Conservation (phyloP, 768 basidiomycete genomes). For the Auricularia cornea region DNA sequence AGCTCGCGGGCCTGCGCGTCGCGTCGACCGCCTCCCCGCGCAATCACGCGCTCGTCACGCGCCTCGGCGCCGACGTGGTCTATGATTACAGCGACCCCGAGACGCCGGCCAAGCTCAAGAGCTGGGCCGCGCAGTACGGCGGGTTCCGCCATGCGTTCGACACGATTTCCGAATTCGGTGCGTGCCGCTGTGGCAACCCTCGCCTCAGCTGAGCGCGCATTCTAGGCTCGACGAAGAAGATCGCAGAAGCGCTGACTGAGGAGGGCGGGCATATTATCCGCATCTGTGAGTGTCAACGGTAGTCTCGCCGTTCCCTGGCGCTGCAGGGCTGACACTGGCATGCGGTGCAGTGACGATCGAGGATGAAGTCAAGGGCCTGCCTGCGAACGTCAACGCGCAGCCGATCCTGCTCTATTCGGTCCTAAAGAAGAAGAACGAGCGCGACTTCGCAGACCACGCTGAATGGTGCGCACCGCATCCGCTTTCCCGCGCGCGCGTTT, state of each 20-base stretch:
- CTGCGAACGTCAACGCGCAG: neutral
- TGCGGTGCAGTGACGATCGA: neutral
- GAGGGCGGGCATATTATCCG: neutral
- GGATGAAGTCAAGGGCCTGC: neutral
- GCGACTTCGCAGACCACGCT: neutral
- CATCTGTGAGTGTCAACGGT: neutral
- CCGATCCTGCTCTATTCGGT: slow-evolving; percentile 2
- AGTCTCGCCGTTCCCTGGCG: neutral
- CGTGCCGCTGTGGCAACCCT: neutral
- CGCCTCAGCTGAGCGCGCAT: neutral
- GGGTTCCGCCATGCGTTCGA: slow-evolving; percentile 1
- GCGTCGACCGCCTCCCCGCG: slow-evolving; percentile 35
- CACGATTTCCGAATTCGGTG: slow-evolving; percentile 3
- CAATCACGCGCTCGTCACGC: slow-evolving; percentile 28
- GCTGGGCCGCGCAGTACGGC: slow-evolving; percentile 4
- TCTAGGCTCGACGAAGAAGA: neutral
- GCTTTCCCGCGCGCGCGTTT: neutral
- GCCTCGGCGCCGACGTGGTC: slow-evolving; percentile 35
- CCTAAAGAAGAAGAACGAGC: slow-evolving; percentile 6
- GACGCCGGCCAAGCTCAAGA: slow-evolving; percentile 12
- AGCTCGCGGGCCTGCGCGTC: slow-evolving; percentile 35
- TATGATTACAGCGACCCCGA: slow-evolving; percentile 27
- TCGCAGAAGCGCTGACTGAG: neutral
- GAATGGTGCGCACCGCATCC: slow-evolving; percentile 1
- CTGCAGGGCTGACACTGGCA: neutral